A percentile compares a stretch with the other conserved stretches of the same genome.
These are phyloP conservation scores for Gynochthodes officinalis DNA, from an alignment of 257 asterid genomes.

Conservation along the genomic window DNA sequence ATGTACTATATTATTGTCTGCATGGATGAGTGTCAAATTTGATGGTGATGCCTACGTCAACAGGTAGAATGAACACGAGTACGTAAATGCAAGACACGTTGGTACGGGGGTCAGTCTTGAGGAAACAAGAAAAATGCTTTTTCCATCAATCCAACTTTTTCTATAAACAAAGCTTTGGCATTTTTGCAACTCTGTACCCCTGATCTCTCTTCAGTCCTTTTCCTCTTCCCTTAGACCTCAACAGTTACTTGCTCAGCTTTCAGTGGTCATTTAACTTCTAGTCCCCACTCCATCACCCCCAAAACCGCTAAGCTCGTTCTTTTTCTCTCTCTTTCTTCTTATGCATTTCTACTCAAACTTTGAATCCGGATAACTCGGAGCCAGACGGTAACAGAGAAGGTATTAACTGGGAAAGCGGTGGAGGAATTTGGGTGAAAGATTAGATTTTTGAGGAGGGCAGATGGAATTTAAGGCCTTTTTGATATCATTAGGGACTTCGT, in stretches of 20 bases:
- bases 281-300: neutral
- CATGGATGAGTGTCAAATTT: too few species aligned
- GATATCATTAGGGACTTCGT: conserved; percentile 85
- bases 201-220: neutral
- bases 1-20: too few species aligned
- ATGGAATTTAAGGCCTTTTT: conserved; percentile 84
- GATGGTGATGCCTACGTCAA: too few species aligned
- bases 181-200: neutral
- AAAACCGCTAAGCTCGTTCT: too few species aligned
- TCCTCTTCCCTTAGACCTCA: neutral
- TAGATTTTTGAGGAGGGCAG: conserved; percentile 16
- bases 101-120: too few species aligned
- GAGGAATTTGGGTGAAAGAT: neutral
- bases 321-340: neutral
- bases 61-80: too few species aligned
- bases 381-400: too few species aligned
- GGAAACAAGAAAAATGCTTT: too few species aligned
- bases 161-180: too few species aligned
- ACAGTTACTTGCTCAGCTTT: conserved; percentile 17
- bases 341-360: neutral
- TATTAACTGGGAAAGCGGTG: too few species aligned
- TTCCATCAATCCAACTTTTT: too few species aligned
- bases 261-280: conserved; percentile 20
- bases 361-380: neutral
- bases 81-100: too few species aligned